phyloP scores from a whole-genome alignment of 805 yeast genomes.

The Wickerhamomyces subpelliculosus region DNA sequence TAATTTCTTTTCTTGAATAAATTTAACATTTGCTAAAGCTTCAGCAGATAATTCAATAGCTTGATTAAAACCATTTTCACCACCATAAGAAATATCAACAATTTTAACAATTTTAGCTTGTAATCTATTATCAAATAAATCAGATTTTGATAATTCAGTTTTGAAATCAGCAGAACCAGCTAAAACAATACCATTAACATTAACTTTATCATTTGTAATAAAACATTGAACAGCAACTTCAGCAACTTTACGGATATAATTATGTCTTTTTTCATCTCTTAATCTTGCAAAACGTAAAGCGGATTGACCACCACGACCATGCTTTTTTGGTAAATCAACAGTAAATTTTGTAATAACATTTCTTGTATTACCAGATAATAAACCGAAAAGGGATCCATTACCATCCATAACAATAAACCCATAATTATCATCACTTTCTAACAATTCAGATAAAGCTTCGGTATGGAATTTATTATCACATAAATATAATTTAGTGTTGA shows the following conservation, averaged over 20 bases:
- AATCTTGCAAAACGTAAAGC: conserved; percentile 98
- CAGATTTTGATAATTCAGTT: conserved; percentile 88
- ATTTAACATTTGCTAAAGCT: conserved; percentile 93
- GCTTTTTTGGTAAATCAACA: conserved; percentile 98
- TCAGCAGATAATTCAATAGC: conserved; percentile 98
- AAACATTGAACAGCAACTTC: conserved; percentile 97
- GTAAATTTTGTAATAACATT: conserved; percentile 93
- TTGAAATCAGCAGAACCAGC: conserved; percentile 99
- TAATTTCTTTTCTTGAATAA: conserved; percentile 96
- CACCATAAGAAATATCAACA: conserved; percentile 98
- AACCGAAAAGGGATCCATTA: conserved; percentile 95
- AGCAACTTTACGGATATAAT: conserved; percentile 95
- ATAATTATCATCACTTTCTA: conserved; percentile 92
- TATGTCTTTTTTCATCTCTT: conserved; percentile 98
- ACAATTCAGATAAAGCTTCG: conserved; percentile 88
- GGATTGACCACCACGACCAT: conserved; percentile 99
- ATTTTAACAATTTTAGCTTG: conserved; percentile 81
- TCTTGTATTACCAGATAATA: conserved; percentile 93
- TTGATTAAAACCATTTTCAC: conserved; percentile 99
- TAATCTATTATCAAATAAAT: conserved; percentile 86
- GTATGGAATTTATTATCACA: conserved; percentile 99
- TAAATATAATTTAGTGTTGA: conserved; percentile 89
- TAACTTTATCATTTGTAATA: conserved; percentile 90
- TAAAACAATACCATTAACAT: conserved; percentile 86
- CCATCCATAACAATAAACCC: conserved; percentile 99